Percentiles rank a stretch among this genome's conserved stretches.
These are phyloP conservation scores for Helotiales sp. DNA, from an alignment of 2,329 filamentous ascomycete species.

Conservation along the genomic window DNA sequence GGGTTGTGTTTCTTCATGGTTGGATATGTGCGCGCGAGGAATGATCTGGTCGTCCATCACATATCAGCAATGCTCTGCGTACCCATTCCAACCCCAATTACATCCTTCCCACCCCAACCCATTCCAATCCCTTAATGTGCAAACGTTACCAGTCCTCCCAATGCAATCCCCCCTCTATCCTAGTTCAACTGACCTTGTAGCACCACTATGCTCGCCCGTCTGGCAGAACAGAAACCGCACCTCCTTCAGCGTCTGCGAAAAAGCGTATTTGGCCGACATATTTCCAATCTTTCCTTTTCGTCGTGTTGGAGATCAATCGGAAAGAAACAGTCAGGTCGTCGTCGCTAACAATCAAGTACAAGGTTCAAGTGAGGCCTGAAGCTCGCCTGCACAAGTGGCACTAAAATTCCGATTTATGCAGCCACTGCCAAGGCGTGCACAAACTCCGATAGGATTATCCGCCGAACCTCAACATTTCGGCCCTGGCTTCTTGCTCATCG, in stretches of 20 bases:
- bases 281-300: conserved; percentile 23
- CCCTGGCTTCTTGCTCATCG: neutral
- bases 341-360: neutral
- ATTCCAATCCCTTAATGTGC: neutral
- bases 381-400: conserved; percentile 29
- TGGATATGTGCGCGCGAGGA: conserved; percentile 89
- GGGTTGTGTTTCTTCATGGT: conserved; percentile 99
- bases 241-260: conserved; percentile 88
- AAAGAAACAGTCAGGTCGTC: neutral
- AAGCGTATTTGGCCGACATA: conserved; percentile 95
- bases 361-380: neutral
- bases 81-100: neutral
- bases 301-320: conserved; percentile 23
- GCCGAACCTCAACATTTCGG: conserved; percentile 17
- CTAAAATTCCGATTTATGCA: conserved; percentile 20
- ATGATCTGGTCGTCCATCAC: conserved; percentile 63
- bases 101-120: neutral
- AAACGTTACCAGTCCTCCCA: neutral
- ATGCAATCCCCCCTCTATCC: neutral
- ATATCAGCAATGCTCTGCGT: neutral
- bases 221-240: conserved; percentile 98
- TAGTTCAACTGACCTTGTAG: conserved; percentile 70
- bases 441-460: conserved; percentile 20
- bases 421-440: neutral
- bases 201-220: conserved; percentile 86